phyloP scores from a whole-genome alignment of 2,329 filamentous ascomycete species.

The Cladosporium sp. region DNA sequence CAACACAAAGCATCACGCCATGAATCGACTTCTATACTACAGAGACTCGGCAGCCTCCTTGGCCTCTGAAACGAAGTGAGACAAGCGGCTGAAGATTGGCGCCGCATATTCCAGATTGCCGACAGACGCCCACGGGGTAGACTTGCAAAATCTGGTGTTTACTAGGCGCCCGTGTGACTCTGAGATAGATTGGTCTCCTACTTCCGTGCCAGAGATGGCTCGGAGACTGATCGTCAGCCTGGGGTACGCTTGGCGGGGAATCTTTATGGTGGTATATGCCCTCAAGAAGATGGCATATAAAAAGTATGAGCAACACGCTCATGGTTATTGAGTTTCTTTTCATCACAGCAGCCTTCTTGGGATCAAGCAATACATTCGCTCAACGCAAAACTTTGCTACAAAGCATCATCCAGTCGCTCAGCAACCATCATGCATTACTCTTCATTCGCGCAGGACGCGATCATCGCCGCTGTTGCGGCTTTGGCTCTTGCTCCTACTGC shows the following conservation, averaged over 20 bases:
- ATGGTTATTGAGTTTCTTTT: neutral
- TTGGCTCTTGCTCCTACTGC: conserved; percentile 13
- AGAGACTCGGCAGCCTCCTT: neutral
- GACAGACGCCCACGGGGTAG: conserved; percentile 12
- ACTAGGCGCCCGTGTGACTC: conserved; percentile 13
- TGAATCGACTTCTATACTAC: neutral
- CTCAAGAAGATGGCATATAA: neutral
- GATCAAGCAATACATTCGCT: conserved; percentile 1
- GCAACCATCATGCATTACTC: conserved; percentile 16
- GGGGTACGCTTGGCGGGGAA: conserved; percentile 15
- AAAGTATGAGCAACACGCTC: neutral
- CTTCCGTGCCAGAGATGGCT: conserved; percentile 17
- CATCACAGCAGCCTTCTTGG: conserved; percentile 3
- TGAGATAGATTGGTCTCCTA: conserved; percentile 16
- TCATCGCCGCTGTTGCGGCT: conserved; percentile 13
- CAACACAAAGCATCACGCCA: neutral
- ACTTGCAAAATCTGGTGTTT: neutral
- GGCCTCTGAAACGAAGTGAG: conserved; percentile 11
- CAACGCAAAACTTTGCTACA: conserved; percentile 3
- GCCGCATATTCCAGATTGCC: neutral
- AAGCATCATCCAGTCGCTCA: conserved; percentile 7
- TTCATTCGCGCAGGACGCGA: conserved; percentile 14
- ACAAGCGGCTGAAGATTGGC: conserved; percentile 6
- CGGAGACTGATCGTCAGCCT: conserved; percentile 11
- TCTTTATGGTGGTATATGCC: neutral